phyloP scores from a whole-genome alignment of 1,284 basidiomycete genomes.

The Puccinia novopanici region DNA sequence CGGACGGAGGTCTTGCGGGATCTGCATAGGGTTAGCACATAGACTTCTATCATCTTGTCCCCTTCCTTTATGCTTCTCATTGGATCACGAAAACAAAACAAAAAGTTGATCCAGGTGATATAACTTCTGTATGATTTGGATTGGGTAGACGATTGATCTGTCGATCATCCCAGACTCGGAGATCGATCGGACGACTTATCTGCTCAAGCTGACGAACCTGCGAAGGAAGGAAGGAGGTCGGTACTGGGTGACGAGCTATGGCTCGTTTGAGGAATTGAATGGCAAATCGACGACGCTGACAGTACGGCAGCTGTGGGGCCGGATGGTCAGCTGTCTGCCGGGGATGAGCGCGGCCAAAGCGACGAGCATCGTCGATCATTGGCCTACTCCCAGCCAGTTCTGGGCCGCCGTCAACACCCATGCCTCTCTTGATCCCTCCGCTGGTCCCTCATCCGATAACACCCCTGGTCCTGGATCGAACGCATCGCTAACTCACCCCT shows the following conservation, averaged over 20 bases:
- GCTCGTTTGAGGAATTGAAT: conserved; percentile 63
- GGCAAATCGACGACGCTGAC: conserved; percentile 62
- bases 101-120: no score
- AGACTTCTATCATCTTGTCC: background rate
- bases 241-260: conserved; percentile 62
- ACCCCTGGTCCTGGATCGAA: conserved; percentile 37
- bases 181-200: conserved; percentile 60
- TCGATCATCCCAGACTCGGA: conserved; percentile 61
- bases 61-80: background rate
- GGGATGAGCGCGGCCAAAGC: conserved; percentile 65
- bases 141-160: conserved; percentile 56
- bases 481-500: background rate
- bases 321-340: conserved; percentile 64
- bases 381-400: conserved; percentile 62
- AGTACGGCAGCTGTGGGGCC: conserved; percentile 62
- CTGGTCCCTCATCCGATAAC: background rate
- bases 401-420: conserved; percentile 56
- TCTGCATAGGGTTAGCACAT: conserved; percentile 58
- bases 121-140: background rate
- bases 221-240: conserved; percentile 56
- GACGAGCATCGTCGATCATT: conserved; percentile 61
- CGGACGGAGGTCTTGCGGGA: conserved; percentile 62
- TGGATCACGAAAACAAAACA: no score
- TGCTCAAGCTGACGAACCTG: conserved; percentile 59
- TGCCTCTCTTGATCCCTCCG: background rate